Evolutionary conservation across 352 stramenopile species (phyloP), one percentile per base, ranked within the genome.

Genomic region (Stramenopiles sp.): DNA sequence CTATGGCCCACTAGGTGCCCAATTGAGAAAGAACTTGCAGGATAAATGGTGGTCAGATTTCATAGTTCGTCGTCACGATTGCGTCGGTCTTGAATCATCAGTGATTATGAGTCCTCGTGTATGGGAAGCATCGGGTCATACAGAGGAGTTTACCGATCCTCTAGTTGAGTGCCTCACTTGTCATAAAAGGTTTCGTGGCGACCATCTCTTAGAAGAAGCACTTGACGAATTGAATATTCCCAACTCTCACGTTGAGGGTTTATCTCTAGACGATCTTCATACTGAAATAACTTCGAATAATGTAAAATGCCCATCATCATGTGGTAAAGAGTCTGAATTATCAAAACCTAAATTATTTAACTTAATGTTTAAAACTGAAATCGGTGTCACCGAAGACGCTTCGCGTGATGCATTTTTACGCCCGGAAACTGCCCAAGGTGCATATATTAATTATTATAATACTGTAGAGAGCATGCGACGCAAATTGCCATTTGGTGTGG

Each of bases 1-100:
- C 61, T 95, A 91, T 48, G 83, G 83, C 18, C 80, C 77, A 4
- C 45, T 81, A 3, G 70, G 78, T 24, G 61, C 61, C 7, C 70
- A 91, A 47, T 69, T 96, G 50, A 95, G 93, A 52, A 81, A 81
- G 48, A 94, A 96, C 56, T 67, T 96, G 40, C 81, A 89, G 51
- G 71, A 91, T 43, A 57, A 59, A 0, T 96, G 79, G 73, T 94
- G 77, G 73, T 71, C 66, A 28, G 64, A 85, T 45, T 91, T 96
- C 47, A 77, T 94, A 24, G 67, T 80, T 42, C 63, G 61, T 36
- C 57, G 75, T 2, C 70, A 85, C 23, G 76, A 94, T 52, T 75
- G 88, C 32, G 59, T 91, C 8, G 76, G 70, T 0, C 57, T 96
- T 7, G 83, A 96, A 56, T 83, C 64, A 40, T 74, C 61, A 43